Base-by-base conservation (phyloP, 371 early-diverging fungal species). In the Gilbertella persicaria region DNA sequence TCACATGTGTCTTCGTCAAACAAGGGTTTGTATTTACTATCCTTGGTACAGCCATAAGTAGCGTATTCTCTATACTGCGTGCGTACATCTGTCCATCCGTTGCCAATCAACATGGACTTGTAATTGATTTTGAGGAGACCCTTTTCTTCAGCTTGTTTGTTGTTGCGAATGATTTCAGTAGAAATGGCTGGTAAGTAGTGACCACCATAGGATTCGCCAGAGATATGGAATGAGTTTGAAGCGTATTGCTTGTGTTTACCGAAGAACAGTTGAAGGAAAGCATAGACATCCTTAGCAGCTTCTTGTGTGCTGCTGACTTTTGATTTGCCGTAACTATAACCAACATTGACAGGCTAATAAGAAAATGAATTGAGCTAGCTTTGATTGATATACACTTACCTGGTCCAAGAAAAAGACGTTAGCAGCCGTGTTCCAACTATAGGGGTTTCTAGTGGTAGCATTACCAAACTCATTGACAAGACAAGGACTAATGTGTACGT, bases 391-490 rank as follows among this genome's bases (percentile, higher is more conserved):
- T 21, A 44, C 19, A 13, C 14, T 19, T 62, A 71, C 69, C 58
- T 86, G 95, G 68, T 95, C 95, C 42, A 95, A 72, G 71, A 88
- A 95, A 50, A 95, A 66, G 16, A 95, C 47, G 49, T 92, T 91
- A 14, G 94, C 90, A 37, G 85, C 82, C 16, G 66, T 77, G 68
- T 93, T 93, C 95, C 94, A 94, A 4, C 84, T 85, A 51, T 84
- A 70, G 17, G 78, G 80, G 58, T 90, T 89, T 40, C 53, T 45
- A 1, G 52, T 57, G 1, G 87, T 84, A 17, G 64, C 73, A 35
- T 78, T 76, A 29, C 88, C 89, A 40, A 71, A 75, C 8, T 58
- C 55, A 47, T 77, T 71, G 19, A 87, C 81, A 14, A 81, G 71
- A 67, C 89, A 90, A 20, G 86, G 88, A 4, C 89, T 71, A 47